phyloP scores from a whole-genome alignment of 768 basidiomycete genomes.

The Cytidiella melzeri region DNA sequence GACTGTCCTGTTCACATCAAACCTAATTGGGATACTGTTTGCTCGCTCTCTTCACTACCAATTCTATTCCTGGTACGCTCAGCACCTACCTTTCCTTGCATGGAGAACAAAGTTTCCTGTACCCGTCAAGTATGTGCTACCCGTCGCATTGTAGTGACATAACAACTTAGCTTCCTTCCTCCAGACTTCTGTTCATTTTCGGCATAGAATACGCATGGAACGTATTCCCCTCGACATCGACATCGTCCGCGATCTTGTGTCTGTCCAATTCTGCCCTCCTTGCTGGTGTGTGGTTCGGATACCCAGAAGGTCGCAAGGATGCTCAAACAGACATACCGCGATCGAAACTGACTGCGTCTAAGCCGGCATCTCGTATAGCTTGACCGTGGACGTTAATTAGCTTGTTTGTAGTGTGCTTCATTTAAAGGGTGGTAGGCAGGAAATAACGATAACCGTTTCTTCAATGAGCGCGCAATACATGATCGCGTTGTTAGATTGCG shows the following conservation, averaged over 20 bases:
- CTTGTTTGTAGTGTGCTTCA: no score
- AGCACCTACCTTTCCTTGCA: slow-evolving; percentile 78
- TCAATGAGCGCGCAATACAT: no score
- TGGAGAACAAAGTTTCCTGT: slow-evolving; percentile 69
- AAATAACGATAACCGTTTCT: no score
- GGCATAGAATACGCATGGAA: slow-evolving; percentile 86
- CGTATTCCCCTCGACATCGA: slow-evolving; percentile 69
- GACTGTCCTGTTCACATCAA: slow-evolving; percentile 85
- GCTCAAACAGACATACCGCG: neutral
- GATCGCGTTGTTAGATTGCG: no score
- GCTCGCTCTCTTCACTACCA: slow-evolving; percentile 97
- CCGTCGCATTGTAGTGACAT: no score
- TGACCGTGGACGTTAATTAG: neutral
- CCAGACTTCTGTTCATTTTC: slow-evolving; percentile 53
- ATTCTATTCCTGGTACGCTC: slow-evolving; percentile 97
- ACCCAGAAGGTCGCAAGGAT: slow-evolving; percentile 36
- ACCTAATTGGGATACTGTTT: slow-evolving; percentile 86
- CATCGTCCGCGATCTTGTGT: slow-evolving; percentile 56
- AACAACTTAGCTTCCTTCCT: slow-evolving; percentile 20
- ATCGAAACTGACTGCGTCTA: neutral
- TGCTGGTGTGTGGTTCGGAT: slow-evolving; percentile 49
- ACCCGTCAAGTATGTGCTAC: slow-evolving; percentile 43
- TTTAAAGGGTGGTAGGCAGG: no score
- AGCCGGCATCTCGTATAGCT: neutral
- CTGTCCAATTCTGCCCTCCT: slow-evolving; percentile 46